Conservation (phyloP, 1,139 yeast species). For the Protomyces arabidopsidicola region DNA sequence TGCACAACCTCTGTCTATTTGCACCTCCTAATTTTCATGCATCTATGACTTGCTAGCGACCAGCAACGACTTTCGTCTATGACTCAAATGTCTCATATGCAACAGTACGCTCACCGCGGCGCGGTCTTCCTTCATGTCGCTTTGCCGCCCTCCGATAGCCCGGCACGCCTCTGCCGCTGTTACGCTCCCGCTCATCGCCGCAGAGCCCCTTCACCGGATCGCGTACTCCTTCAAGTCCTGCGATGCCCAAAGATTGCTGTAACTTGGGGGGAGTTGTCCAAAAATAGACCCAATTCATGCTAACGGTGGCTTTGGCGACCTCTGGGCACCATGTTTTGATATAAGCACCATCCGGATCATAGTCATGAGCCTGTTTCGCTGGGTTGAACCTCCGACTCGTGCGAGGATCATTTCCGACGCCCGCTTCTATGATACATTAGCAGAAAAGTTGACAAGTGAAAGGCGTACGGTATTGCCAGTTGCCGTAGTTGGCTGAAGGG, state of each 20-base stretch:
- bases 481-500: slow-evolving; percentile 53
- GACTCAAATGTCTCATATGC: neutral
- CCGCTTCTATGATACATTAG: slow-evolving; percentile 37
- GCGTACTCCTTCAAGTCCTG: slow-evolving; percentile 5
- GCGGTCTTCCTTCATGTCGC: slow-evolving; percentile 18
- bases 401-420: slow-evolving; percentile 43
- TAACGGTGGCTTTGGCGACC: slow-evolving; percentile 38
- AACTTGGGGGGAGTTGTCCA: slow-evolving; percentile 16
- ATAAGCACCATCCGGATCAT: slow-evolving; percentile 48
- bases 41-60: no score
- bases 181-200: slow-evolving; percentile 19
- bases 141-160: slow-evolving; percentile 14
- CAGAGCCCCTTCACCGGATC: slow-evolving; percentile 22
- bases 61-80: no score
- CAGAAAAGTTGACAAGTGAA: neutral
- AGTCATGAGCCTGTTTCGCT: slow-evolving; percentile 49
- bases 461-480: slow-evolving; percentile 45
- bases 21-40: no score
- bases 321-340: slow-evolving; percentile 53
- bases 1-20: no score
- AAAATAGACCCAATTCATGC: slow-evolving; percentile 19
- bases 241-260: slow-evolving; percentile 2
- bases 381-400: slow-evolving; percentile 56
- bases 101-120: slow-evolving; percentile 3
- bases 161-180: slow-evolving; percentile 5